Percentiles rank a stretch among this genome's conserved stretches.
Evolutionary conservation across 257 asterid species (phyloP).

Genomic region (Schizonepeta tenuifolia): DNA sequence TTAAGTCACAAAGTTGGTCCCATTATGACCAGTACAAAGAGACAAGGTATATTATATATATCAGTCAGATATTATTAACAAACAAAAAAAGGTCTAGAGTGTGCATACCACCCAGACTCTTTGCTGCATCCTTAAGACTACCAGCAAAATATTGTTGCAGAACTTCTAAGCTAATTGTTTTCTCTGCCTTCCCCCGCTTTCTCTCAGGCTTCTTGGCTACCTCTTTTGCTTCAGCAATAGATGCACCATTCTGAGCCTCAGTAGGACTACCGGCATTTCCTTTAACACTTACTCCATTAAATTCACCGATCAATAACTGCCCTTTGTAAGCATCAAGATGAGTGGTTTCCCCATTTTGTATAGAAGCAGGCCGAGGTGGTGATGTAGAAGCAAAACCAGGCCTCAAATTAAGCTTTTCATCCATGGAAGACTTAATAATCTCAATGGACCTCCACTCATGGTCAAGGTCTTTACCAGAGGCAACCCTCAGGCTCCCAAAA

Average conservation of each 20-base stretch:
- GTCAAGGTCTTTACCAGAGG: constrained; percentile 79
- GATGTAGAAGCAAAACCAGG: constrained; percentile 47
- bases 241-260: constrained; percentile 44
- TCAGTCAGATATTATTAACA: not conserved
- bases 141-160: constrained; percentile 90
- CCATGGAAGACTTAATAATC: constrained; percentile 55
- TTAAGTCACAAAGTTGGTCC: constrained; percentile 10
- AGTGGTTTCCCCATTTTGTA: constrained; percentile 41
- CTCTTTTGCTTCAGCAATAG: constrained; percentile 48
- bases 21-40: constrained; percentile 1
- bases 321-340: constrained; percentile 47
- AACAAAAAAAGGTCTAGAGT: constrained; percentile 6
- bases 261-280: constrained; percentile 41
- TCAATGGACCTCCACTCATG: constrained; percentile 75
- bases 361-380: constrained; percentile 44
- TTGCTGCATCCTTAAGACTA: constrained; percentile 93
- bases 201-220: constrained; percentile 69
- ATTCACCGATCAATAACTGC: constrained; percentile 39
- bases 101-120: constrained; percentile 89
- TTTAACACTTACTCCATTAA: constrained; percentile 41
- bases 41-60: not conserved
- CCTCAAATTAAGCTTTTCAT: constrained; percentile 47
- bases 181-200: constrained; percentile 91
- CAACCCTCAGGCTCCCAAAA: constrained; percentile 78
- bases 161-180: constrained; percentile 86